Base-by-base conservation (phyloP, 768 basidiomycete genomes). In the Boletus tylopilopsis region DNA sequence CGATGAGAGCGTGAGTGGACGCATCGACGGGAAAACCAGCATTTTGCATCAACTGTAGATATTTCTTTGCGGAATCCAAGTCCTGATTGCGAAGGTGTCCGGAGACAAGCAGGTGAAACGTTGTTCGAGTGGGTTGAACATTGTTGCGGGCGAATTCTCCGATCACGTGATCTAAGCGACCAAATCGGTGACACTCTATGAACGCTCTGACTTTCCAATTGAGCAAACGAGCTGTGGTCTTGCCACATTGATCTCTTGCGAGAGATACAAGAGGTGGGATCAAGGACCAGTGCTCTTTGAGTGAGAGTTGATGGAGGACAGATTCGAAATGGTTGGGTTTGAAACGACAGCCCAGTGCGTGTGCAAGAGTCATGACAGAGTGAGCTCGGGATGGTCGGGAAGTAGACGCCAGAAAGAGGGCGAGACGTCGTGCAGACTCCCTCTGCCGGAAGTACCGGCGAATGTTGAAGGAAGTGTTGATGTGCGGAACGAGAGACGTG, bases 31-130 rank as follows among this genome's bases (percentile, higher is more conserved):
- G 71, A 57, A 79, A 73, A 1, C 82, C 83, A 7, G 79, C 73
- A 22, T 71, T 59, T 54, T 72, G 66, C 89, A 92, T 91, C 19
- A 54, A 51, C 11, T 66, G 68, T n/a, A 90, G 66, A 55, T 67
- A 74, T 24, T 66, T 63, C 64, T 76, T 79, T 41, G 85, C 85
- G 34, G 73, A 73, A 48, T 64, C 57, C 38, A 90, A 64, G 62
- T 89, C 76, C 64, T 76, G 72, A 62, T 90, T 90, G 59, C 79
- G 83, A 48, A 91, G 71, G 62, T 84, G 77, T 25, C 81, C 85
- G 11, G 79, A 74, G 12, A 90, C 68, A 33, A 90, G 72, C 15
- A 85, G 72, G 57, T 89, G 85, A 62, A 77, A 90, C 4, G 88
- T 88, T 56, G 80, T 73, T 34, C 79, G 74, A 39, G 73, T 77